Evolutionary conservation across 257 asterid genomes (phyloP), one percentile per base, ranked within the genome.

Genomic region (Buddleja alternifolia): DNA sequence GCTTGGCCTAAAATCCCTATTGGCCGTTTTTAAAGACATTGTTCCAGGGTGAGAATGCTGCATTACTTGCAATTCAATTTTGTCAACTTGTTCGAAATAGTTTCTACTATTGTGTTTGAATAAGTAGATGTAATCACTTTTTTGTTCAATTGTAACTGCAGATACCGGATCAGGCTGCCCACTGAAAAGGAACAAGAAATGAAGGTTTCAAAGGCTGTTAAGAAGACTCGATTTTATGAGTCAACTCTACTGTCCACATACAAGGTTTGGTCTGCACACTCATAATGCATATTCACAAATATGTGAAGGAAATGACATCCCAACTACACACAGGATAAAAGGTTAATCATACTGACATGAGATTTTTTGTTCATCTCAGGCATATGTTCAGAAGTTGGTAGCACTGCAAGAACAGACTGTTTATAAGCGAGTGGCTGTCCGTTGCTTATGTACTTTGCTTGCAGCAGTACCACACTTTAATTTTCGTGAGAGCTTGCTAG

Each of bases 381-480:
- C 95, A 14, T 94, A 84, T 71, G 75, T 89, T 55, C 97, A 86
- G 68, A 94, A 85, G 82, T 78, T 94, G 83, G 78, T 91, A 41
- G 82, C 95, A 11, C 46, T 91, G 62, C 97, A 89, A 72, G 60
- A 84, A 55, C 84, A 89, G 69, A 47, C 82, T 66, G 83, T 75
- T 53, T 89, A 82, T 70, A 82, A 74, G 67, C 85, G 86, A 66
- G 97, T 86, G 34, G 91, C 97, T 59, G 75, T 85, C 66, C 95
- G 95, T 41, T 94, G 99, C 80, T 73, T 94, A 72, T 89, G 99
- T 75, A 82, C 85, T 63, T 72, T 93, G 72, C 91, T 90, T 67
- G 93, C 81, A 58, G 93, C 97, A 15, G 96, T 84, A 52, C 99
- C 99, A 42, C 99, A 94, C 79, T 94, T 94, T 76, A 94, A 94